Evolutionary conservation across 2,329 filamentous ascomycete species (phyloP).

Genomic region (Ampelomyces quisqualis): DNA sequence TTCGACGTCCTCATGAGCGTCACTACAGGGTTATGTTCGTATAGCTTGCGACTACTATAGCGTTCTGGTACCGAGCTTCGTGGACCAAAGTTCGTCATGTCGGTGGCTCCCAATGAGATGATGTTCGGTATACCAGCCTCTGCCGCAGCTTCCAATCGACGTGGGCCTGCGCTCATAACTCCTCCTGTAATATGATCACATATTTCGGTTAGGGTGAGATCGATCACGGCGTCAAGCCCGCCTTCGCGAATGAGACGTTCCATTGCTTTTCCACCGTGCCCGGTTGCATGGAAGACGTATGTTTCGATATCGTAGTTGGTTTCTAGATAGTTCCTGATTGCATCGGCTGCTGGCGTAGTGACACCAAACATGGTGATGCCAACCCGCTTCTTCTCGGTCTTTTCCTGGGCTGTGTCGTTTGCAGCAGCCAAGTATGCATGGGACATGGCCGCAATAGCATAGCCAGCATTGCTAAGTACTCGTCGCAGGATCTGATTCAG

Average conservation of each 20-base stretch:
- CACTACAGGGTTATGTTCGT: conserved; percentile 65
- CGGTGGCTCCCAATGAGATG: conserved; percentile 51
- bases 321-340: conserved; percentile 53
- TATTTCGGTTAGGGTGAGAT: conserved; percentile 69
- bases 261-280: conserved; percentile 68
- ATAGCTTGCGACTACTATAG: conserved; percentile 55
- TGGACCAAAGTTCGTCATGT: conserved; percentile 62
- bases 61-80: conserved; percentile 56
- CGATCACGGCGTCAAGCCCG: conserved; percentile 64
- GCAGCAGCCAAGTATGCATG: conserved; percentile 41
- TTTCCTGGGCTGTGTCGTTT: background rate
- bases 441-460: conserved; percentile 62
- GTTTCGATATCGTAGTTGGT: conserved; percentile 52
- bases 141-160: conserved; percentile 59
- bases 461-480: conserved; percentile 64
- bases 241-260: conserved; percentile 61
- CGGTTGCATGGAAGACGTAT: conserved; percentile 70
- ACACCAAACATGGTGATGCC: conserved; percentile 75
- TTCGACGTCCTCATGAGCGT: conserved; percentile 65
- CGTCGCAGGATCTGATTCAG: conserved; percentile 60
- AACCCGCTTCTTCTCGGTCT: conserved; percentile 50
- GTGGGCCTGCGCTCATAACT: conserved; percentile 60
- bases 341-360: conserved; percentile 65
- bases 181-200: conserved; percentile 65
- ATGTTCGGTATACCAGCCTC: conserved; percentile 60